A percentile compares a stretch with the other conserved stretches of the same genome.
Conservation (phyloP, 78 protist species). For the Dictyostelium discoideum region DNA sequence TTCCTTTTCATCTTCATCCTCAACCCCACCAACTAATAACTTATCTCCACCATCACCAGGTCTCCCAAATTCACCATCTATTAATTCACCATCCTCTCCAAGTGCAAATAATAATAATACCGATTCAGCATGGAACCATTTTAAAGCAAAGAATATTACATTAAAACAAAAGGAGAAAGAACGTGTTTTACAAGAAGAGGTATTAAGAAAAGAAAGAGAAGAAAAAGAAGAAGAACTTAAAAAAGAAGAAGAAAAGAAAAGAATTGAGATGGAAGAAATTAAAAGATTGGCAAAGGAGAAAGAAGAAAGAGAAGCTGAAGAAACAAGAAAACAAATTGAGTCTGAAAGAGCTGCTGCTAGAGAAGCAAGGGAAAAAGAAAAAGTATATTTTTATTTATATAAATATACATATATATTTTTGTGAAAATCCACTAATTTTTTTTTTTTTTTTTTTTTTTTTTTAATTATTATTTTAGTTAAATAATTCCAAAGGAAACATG, state of each 20-base stretch:
- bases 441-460: background rate
- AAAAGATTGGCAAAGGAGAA: slow-evolving; percentile 25
- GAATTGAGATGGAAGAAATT: background rate
- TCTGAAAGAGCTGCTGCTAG: slow-evolving; percentile 71
- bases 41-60: slow-evolving; percentile 32
- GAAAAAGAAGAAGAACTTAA: slow-evolving; percentile 57
- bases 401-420: too few species aligned
- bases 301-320: slow-evolving; percentile 58
- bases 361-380: slow-evolving; percentile 80
- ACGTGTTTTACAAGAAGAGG: slow-evolving; percentile 37
- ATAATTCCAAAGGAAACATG: slow-evolving; percentile 34
- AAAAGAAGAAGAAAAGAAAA: slow-evolving; percentile 60
- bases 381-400: background rate
- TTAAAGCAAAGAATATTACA: slow-evolving; percentile 47
- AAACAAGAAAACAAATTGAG: slow-evolving; percentile 37
- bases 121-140: slow-evolving; percentile 40
- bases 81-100: slow-evolving; percentile 17
- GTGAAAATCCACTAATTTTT: background rate
- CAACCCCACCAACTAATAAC: slow-evolving; percentile 3
- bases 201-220: slow-evolving; percentile 40
- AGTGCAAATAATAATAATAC: background rate
- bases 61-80: slow-evolving; percentile 11
- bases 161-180: slow-evolving; percentile 63
- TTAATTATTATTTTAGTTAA: background rate
- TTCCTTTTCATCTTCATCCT: slow-evolving; percentile 14